Evolutionary conservation across 192 early-diverging fungal genomes (phyloP).

Genomic region (Coemansia guatemalensis): DNA sequence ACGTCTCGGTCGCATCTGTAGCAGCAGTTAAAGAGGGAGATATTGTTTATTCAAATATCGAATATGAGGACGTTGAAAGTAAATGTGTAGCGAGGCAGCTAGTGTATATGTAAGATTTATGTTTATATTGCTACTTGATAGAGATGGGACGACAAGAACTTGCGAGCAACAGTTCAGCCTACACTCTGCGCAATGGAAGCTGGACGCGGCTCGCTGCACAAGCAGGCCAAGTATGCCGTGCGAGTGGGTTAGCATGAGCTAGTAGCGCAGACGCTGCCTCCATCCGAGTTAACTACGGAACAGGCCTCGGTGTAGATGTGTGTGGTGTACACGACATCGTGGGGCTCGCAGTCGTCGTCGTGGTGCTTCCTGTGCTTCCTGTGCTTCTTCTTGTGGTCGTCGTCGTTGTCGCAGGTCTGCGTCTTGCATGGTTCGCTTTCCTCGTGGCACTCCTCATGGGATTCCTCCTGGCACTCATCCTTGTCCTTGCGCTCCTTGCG

Average conservation of each 20-base stretch:
- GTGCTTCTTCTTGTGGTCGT: constrained; percentile 19
- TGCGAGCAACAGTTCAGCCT: background rate
- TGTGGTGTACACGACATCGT: constrained; percentile 43
- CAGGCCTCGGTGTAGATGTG: constrained; percentile 53
- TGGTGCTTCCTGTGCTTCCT: constrained; percentile 26
- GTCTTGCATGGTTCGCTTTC: background rate
- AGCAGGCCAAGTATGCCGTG: constrained; percentile 4
- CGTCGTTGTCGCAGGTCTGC: background rate
- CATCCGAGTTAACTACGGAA: constrained; percentile 42
- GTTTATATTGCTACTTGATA: background rate
- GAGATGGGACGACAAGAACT: background rate
- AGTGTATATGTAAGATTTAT: background rate
- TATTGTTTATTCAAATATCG: background rate
- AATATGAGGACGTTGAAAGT: background rate
- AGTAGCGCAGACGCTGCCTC: constrained; percentile 38
- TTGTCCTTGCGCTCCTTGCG: constrained; percentile 10
- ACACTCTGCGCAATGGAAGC: constrained; percentile 26
- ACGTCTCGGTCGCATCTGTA: background rate
- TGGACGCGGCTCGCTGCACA: background rate
- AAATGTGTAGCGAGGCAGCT: background rate
- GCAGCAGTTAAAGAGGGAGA: background rate
- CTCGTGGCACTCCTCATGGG: constrained; percentile 19
- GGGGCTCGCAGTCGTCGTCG: constrained; percentile 18
- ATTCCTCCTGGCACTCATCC: constrained; percentile 19
- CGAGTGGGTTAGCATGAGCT: constrained; percentile 21